Conservation (phyloP, 345 rosid genomes). For the Durio zibethinus region DNA sequence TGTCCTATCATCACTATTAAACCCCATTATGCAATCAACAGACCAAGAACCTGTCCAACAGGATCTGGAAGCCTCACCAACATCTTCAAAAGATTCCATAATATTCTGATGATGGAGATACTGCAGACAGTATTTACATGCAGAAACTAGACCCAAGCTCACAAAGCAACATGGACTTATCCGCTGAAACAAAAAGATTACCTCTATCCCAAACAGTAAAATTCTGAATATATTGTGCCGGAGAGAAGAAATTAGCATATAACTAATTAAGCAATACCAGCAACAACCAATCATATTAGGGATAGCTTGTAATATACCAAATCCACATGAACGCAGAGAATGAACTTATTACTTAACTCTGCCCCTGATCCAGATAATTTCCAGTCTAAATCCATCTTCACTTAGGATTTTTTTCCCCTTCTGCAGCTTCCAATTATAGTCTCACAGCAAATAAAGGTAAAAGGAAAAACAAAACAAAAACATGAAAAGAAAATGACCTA, state of each 20-base stretch:
- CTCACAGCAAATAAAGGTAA: not conserved
- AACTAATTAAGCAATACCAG: constrained; percentile 6
- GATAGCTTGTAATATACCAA: constrained; percentile 2
- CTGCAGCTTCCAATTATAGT: constrained; percentile 6
- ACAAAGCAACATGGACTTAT: not conserved
- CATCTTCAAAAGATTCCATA: not conserved
- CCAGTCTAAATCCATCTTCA: not conserved
- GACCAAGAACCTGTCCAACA: not conserved
- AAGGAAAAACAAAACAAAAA: not conserved
- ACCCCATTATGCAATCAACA: not conserved
- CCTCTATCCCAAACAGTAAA: not conserved
- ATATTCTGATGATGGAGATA: not conserved
- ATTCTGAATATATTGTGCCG: not conserved
- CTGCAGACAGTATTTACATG: not conserved
- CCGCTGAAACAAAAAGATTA: not conserved
- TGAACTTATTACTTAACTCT: not conserved
- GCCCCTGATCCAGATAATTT: not conserved
- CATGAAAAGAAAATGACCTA: not conserved
- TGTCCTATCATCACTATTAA: not conserved
- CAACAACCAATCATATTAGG: not conserved
- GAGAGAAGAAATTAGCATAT: not conserved
- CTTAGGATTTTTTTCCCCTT: constrained; percentile 1
- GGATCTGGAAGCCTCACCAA: not conserved
- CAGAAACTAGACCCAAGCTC: not conserved
- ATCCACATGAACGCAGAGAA: not conserved